Evolutionary conservation across 164 flowering plant species (phyloP), one percentile per base, ranked within the genome.

Genomic region (Cinnamomum chago): DNA sequence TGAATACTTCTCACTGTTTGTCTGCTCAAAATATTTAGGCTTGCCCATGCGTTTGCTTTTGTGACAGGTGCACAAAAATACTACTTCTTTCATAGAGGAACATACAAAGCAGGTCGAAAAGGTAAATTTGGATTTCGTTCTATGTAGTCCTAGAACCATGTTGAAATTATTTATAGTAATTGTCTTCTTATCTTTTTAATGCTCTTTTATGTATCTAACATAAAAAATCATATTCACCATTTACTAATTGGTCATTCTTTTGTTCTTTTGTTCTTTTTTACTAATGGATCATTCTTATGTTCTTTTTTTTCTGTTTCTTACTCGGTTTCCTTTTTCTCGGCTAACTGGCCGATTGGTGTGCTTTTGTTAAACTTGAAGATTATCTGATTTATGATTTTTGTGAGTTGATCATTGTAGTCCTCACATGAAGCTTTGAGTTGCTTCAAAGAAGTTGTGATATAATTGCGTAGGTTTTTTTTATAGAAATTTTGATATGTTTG

Each of bases 81-180:
- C 79, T 90, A 87, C 62, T 81, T 93, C 62, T 91, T 85, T 71
- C 71, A 78, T 0, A 84, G 79, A 72, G 95, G 95, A 62, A 82
- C 85, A 2, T 91, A 88, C 80, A 91, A 87, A 87, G 93, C 87
- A 13, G 97, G 97, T 72, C 85, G 97, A 72, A 93, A 87, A 90
- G 97, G 97, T 91, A 81, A 4, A 28, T 30, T 68, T 68, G 65
- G 15, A 50, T 27, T 7, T 15, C 3, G 3, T 55, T 27, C 27
- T 7, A 3, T 67, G 47, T 7, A 40, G 9, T 40, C 47, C 47
- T 40, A 40, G 47, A 40, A 40, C 11, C 47, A 40, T 40, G 47
- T 40, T 40, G 47, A 7, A 40, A 11, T 2, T 67, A 11, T 67
- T 67, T 30, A 15, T 15, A 66, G 20, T 66, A 22, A 13, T 67